Evolutionary conservation across 2,329 filamentous ascomycete species (phyloP).

Genomic region (Mollisiaceae sp.): DNA sequence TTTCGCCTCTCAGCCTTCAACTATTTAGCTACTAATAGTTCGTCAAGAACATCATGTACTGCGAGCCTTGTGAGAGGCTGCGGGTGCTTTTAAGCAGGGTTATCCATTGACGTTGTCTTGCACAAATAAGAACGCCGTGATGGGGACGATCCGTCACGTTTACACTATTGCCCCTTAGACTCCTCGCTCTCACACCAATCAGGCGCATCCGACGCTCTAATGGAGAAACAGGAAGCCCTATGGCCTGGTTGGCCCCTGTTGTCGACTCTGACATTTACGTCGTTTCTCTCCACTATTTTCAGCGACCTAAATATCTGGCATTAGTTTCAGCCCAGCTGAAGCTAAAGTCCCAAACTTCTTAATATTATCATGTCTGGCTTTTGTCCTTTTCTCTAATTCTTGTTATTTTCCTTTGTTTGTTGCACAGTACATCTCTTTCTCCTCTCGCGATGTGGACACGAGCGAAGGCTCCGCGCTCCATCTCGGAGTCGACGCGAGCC

Average conservation of each 20-base stretch:
- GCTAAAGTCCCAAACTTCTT: background rate
- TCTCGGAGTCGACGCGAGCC: background rate
- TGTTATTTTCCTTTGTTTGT: background rate
- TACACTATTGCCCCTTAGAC: background rate
- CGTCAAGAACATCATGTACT: background rate
- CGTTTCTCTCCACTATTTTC: background rate
- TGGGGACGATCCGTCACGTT: background rate
- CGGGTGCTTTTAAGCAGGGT: background rate
- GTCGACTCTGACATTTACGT: background rate
- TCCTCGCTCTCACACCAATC: background rate
- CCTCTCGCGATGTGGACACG: background rate
- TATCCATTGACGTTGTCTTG: background rate
- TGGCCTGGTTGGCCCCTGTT: background rate
- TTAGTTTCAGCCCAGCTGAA: background rate
- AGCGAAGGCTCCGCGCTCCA: background rate
- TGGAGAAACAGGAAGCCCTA: background rate
- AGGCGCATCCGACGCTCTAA: background rate
- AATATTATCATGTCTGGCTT: background rate
- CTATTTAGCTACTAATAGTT: background rate
- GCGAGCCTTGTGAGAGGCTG: background rate
- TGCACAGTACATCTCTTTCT: background rate
- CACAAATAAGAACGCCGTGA: background rate
- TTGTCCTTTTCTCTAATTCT: background rate
- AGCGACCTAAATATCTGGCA: background rate
- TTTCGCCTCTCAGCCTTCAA: too few relatives aligned